phyloP scores from a whole-genome alignment of 331 rosid species.

The Telfairia occidentalis region DNA sequence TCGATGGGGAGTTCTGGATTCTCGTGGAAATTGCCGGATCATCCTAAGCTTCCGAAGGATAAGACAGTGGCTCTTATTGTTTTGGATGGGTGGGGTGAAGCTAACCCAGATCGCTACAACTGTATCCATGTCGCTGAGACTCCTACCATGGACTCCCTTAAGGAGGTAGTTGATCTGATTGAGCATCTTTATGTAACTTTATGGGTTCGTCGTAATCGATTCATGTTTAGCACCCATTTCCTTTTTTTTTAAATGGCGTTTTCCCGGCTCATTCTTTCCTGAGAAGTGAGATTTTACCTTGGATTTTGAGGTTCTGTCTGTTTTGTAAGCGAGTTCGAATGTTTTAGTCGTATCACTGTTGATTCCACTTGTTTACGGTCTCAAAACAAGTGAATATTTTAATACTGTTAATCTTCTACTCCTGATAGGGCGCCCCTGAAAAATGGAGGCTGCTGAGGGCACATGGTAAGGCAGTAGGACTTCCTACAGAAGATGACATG shows the following conservation, averaged over 20 bases:
- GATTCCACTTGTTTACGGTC: background rate
- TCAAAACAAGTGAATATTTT: background rate
- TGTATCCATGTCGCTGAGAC: slow-evolving; percentile 84
- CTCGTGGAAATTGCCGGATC: slow-evolving; percentile 76
- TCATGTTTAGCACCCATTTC: background rate
- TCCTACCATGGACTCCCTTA: slow-evolving; percentile 89
- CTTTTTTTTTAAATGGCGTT: background rate
- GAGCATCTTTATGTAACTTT: no score
- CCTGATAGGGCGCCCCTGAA: slow-evolving; percentile 69
- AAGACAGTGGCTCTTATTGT: slow-evolving; percentile 60
- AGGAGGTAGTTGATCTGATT: slow-evolving; percentile 46
- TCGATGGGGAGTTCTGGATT: slow-evolving; percentile 59
- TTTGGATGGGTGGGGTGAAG: slow-evolving; percentile 97
- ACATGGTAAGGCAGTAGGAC: slow-evolving; percentile 88
- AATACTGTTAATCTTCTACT: no score
- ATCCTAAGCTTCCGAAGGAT: slow-evolving; percentile 88
- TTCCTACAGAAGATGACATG: slow-evolving; percentile 96
- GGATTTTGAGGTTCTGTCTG: background rate
- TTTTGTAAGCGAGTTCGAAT: background rate
- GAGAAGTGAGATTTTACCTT: background rate
- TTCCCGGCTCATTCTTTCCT: background rate
- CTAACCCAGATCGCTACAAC: slow-evolving; percentile 54
- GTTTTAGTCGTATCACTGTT: background rate
- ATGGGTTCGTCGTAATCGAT: background rate
- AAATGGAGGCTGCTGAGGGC: slow-evolving; percentile 86